phyloP scores from a whole-genome alignment of 306 rosid genomes.

The Medicago truncatula region DNA sequence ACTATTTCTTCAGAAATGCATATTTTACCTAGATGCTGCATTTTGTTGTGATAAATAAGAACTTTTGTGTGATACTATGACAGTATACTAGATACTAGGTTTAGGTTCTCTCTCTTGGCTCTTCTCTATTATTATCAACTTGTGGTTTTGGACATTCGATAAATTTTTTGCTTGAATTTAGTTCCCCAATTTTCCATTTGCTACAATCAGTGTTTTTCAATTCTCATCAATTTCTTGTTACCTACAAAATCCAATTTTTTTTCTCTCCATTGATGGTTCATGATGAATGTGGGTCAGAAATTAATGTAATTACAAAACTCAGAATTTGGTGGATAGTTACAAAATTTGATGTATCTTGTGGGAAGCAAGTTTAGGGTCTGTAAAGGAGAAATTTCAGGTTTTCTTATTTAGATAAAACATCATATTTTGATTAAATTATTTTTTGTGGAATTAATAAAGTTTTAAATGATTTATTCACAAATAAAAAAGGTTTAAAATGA shows the following conservation, averaged over 20 bases:
- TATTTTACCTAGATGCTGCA: constrained; percentile 1
- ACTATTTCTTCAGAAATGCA: not conserved
- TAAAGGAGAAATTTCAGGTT: too few species aligned
- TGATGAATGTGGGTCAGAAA: too few species aligned
- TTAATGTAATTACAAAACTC: too few species aligned
- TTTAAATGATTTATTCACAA: too few species aligned
- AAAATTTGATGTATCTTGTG: too few species aligned
- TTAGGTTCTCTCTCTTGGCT: constrained; percentile 7
- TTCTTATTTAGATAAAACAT: too few species aligned
- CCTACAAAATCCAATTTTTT: not conserved
- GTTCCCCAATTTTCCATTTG: not conserved
- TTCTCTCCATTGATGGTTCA: not conserved
- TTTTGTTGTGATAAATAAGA: not conserved
- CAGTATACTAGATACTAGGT: not conserved
- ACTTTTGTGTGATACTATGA: not conserved
- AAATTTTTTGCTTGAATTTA: constrained; percentile 1
- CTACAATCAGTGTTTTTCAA: not conserved
- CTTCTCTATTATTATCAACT: not conserved
- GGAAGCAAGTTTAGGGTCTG: too few species aligned
- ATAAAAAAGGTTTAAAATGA: too few species aligned
- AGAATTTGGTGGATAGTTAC: too few species aligned
- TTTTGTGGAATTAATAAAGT: too few species aligned
- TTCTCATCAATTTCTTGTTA: constrained; percentile 3
- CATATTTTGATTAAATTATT: too few species aligned
- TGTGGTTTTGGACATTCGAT: not conserved